phyloP scores from a whole-genome alignment of 1,284 basidiomycete genomes.

The Boletus mariae region DNA sequence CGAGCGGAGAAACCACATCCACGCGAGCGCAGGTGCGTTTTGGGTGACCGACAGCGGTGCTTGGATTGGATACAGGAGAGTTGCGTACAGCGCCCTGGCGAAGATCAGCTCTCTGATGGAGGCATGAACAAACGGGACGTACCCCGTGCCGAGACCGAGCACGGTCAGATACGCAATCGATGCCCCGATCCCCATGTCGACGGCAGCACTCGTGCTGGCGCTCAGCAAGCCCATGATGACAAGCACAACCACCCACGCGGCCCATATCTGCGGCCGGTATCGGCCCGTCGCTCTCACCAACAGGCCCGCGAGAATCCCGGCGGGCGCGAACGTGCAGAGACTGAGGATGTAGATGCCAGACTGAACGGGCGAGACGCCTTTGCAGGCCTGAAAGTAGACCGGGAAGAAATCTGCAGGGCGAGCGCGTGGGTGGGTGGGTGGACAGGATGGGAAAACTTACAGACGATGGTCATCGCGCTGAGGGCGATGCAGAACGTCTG shows the following conservation, averaged over 20 bases:
- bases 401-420: constrained; percentile 15
- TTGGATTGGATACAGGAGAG: constrained; percentile 31
- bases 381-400: constrained; percentile 21
- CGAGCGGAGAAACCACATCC: constrained; percentile 27
- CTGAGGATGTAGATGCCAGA: constrained; percentile 19
- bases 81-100: constrained; percentile 9
- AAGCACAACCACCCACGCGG: constrained; percentile 9
- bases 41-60: constrained; percentile 27
- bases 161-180: constrained; percentile 9
- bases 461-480: constrained; percentile 5
- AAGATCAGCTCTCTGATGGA: no score
- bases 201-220: not conserved
- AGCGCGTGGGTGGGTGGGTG: not conserved
- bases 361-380: constrained; percentile 5
- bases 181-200: not conserved
- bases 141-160: constrained; percentile 18
- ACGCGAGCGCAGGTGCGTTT: constrained; percentile 27
- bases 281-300: constrained; percentile 10
- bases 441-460: constrained; percentile 4
- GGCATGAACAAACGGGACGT: not conserved
- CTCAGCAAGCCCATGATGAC: constrained; percentile 11
- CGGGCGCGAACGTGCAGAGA: constrained; percentile 13
- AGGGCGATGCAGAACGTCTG: constrained; percentile 19
- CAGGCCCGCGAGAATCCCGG: constrained; percentile 7
- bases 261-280: constrained; percentile 19